Evolutionary conservation across 805 yeast species (phyloP).

Genomic region (Candida wancherniae): DNA sequence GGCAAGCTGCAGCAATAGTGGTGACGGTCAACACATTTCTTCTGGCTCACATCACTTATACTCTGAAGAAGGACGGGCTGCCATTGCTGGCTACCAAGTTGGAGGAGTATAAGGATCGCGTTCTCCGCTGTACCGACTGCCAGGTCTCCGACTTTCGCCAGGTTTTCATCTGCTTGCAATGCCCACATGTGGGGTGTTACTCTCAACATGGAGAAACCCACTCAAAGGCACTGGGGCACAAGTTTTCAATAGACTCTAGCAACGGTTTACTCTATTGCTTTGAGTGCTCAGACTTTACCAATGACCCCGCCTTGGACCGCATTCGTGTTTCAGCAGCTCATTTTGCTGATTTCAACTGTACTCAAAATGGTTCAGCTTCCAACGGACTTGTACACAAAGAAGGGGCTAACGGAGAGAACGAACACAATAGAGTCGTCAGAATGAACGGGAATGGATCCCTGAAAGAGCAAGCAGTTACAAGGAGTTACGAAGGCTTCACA

Average conservation of each 20-base stretch:
- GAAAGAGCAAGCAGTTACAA: too few species aligned
- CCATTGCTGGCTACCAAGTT: conserved; percentile 35
- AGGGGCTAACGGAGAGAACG: too few species aligned
- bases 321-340: conserved; percentile 32
- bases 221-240: conserved; percentile 30
- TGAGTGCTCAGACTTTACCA: conserved; percentile 68
- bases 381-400: too few species aligned
- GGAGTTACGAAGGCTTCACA: conserved; percentile 17
- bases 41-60: conserved; percentile 18
- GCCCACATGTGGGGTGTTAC: conserved; percentile 73
- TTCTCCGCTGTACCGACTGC: conserved; percentile 52
- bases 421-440: too few species aligned
- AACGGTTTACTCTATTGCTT: conserved; percentile 74
- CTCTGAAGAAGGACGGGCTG: conserved; percentile 34
- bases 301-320: conserved; percentile 54
- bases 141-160: conserved; percentile 34
- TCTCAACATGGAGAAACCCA: conserved; percentile 30
- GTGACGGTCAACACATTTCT: conserved; percentile 26
- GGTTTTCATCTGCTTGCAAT: conserved; percentile 65
- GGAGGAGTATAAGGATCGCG: conserved; percentile 36
- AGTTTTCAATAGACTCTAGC: conserved; percentile 54
- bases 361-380: too few species aligned
- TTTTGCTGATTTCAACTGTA: too few species aligned
- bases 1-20: conserved; percentile 47
- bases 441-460: too few species aligned